These are phyloP conservation scores for Tuber aestivum DNA, from an alignment of 495 filamentous ascomycete genomes.

Conservation along the genomic window DNA sequence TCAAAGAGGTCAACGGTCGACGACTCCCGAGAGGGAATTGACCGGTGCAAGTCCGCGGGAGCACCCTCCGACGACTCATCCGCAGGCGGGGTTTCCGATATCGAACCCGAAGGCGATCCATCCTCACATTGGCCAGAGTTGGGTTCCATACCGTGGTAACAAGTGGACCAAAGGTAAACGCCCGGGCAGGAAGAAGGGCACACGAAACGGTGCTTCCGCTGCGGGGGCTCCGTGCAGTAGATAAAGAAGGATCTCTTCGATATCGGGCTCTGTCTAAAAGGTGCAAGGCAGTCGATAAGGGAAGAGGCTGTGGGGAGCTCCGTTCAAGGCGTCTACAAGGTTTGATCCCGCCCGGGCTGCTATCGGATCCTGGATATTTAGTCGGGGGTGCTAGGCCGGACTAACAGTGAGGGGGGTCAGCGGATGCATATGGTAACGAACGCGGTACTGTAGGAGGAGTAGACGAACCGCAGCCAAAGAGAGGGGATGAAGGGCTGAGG, in stretches of 20 bases:
- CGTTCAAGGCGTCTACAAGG: not conserved
- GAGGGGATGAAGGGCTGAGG: not conserved
- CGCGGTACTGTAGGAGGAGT: too few relatives aligned
- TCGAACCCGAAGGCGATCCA: not conserved
- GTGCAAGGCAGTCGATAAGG: not conserved
- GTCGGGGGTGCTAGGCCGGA: not conserved
- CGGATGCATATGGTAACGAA: not conserved
- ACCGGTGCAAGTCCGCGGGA: slow-evolving; percentile 18
- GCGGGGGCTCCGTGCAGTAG: not conserved
- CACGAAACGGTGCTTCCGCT: not conserved
- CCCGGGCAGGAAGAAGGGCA: not conserved
- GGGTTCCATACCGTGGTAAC: not conserved
- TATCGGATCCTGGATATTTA: not conserved
- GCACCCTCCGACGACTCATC: slow-evolving; percentile 13
- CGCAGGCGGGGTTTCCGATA: slow-evolving; percentile 2
- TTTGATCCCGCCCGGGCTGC: not conserved
- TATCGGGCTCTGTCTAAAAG: not conserved
- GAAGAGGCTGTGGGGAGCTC: not conserved
- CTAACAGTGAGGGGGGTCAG: not conserved
- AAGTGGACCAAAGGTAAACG: not conserved
- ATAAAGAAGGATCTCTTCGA: not conserved
- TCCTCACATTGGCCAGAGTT: not conserved
- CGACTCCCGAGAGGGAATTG: slow-evolving; percentile 22
- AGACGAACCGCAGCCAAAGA: not conserved
- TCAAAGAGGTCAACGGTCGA: slow-evolving; percentile 26